Evolutionary conservation across 768 basidiomycete genomes (phyloP).

Genomic region (Suillus tomentosus): DNA sequence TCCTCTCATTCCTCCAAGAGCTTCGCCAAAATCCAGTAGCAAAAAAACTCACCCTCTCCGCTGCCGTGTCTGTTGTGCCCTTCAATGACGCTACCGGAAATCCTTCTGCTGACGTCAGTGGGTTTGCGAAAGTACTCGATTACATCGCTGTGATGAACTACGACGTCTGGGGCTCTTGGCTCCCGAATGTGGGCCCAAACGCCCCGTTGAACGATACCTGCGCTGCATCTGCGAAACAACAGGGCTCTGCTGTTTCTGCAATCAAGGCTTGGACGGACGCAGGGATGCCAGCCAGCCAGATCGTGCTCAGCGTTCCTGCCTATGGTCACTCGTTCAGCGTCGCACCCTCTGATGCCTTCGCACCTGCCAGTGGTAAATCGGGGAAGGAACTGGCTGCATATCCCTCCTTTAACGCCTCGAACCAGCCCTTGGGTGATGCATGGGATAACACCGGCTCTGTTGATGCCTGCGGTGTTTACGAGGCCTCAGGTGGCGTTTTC

Average conservation of each 20-base stretch:
- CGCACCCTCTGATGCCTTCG: conserved; percentile 39
- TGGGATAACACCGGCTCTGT: conserved; percentile 52
- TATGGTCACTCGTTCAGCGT: conserved; percentile 78
- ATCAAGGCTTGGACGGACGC: conserved; percentile 73
- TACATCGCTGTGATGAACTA: conserved; percentile 69
- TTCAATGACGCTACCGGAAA: conserved; percentile 60
- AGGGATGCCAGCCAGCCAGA: conserved; percentile 69
- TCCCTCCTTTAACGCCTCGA: conserved; percentile 48
- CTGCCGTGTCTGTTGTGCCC: conserved; percentile 63
- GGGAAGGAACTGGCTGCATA: conserved; percentile 41
- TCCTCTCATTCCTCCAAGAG: conserved; percentile 71
- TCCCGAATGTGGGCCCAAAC: conserved; percentile 68
- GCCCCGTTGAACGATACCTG: conserved; percentile 82
- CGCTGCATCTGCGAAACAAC: conserved; percentile 53
- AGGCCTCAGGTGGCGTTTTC: conserved; percentile 53
- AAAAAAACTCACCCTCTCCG: conserved; percentile 62
- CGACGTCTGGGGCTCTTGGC: conserved; percentile 58
- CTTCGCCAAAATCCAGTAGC: conserved; percentile 58
- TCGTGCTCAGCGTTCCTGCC: conserved; percentile 79
- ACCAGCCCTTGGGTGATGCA: conserved; percentile 53
- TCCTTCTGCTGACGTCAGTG: conserved; percentile 71
- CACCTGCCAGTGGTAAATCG: conserved; percentile 25
- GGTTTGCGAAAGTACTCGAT: conserved; percentile 69
- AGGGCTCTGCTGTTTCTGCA: conserved; percentile 77
- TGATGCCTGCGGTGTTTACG: conserved; percentile 56